Evolutionary conservation across 805 yeast genomes (phyloP).

Genomic region (Candida anglica): DNA sequence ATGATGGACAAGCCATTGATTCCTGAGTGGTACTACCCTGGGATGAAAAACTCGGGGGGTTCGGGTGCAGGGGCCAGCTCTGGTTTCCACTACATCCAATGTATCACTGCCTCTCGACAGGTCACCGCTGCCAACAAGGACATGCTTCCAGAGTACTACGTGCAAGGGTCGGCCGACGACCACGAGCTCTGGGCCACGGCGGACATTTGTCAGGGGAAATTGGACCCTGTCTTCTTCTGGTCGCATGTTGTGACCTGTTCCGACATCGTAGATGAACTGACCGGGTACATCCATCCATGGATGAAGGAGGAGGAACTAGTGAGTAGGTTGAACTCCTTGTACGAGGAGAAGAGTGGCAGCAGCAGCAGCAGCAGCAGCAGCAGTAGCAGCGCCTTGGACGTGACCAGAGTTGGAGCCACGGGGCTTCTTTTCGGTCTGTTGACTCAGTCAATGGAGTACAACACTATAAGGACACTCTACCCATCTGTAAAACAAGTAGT

Average conservation of each 20-base stretch:
- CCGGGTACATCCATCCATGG: slow-evolving; percentile 17
- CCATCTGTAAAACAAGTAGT: slow-evolving; percentile 16
- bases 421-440: no score
- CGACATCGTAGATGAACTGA: slow-evolving; percentile 16
- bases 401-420: no score
- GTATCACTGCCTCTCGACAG: slow-evolving; percentile 60
- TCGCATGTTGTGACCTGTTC: slow-evolving; percentile 8
- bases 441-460: no score
- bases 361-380: background rate
- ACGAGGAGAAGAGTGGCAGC: slow-evolving; percentile 3
- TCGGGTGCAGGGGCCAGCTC: background rate
- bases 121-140: slow-evolving; percentile 54
- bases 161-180: slow-evolving; percentile 94
- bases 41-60: no score
- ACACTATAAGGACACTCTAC: no score
- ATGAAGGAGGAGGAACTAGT: slow-evolving; percentile 20
- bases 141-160: slow-evolving; percentile 40
- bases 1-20: slow-evolving; percentile 40
- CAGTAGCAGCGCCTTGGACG: no score
- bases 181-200: slow-evolving; percentile 73
- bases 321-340: slow-evolving; percentile 11
- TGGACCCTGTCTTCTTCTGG: slow-evolving; percentile 62
- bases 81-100: slow-evolving; percentile 33
- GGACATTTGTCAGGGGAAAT: slow-evolving; percentile 37
- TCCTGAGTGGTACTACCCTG: slow-evolving; percentile 72